A percentile compares a stretch with the other conserved stretches of the same genome.
These are phyloP conservation scores for Solanum chiquidenum DNA, from an alignment of 257 asterid species.

Conservation along the genomic window DNA sequence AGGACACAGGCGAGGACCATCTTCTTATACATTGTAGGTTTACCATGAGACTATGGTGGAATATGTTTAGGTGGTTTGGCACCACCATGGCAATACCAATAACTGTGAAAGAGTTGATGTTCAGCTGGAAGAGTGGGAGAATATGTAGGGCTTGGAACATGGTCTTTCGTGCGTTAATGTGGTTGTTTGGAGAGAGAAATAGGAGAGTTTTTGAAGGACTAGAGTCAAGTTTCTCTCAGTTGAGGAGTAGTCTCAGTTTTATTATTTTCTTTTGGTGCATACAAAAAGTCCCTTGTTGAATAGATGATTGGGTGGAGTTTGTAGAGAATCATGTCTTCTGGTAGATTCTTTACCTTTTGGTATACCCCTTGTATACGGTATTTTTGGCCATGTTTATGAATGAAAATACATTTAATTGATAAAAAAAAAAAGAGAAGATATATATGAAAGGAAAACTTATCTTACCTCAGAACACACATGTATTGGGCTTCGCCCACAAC, in stretches of 20 bases:
- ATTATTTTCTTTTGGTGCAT: not conserved
- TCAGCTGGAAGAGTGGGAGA: not conserved
- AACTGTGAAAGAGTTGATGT: not conserved
- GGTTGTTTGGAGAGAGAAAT: not conserved
- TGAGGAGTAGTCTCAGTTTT: not conserved
- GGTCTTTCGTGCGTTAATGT: not conserved
- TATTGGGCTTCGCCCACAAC: conserved; percentile 82
- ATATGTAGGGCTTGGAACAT: not conserved
- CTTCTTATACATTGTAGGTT: not conserved
- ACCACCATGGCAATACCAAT: not conserved
- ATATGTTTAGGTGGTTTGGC: not conserved
- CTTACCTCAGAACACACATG: conserved; percentile 94
- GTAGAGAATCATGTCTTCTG: not conserved
- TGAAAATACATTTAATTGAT: not conserved
- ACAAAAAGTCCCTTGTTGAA: not conserved
- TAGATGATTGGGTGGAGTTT: not conserved
- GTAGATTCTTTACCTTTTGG: not conserved
- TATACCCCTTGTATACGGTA: not conserved
- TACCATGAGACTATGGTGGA: not conserved
- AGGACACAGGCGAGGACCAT: not conserved
- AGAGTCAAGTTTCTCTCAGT: not conserved
- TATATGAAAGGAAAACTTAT: not conserved
- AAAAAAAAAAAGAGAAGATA: not conserved
- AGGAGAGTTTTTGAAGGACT: not conserved
- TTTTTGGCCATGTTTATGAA: not conserved